Evolutionary conservation across 2,329 filamentous ascomycete species (phyloP).

Genomic region (Fusarium sp.): DNA sequence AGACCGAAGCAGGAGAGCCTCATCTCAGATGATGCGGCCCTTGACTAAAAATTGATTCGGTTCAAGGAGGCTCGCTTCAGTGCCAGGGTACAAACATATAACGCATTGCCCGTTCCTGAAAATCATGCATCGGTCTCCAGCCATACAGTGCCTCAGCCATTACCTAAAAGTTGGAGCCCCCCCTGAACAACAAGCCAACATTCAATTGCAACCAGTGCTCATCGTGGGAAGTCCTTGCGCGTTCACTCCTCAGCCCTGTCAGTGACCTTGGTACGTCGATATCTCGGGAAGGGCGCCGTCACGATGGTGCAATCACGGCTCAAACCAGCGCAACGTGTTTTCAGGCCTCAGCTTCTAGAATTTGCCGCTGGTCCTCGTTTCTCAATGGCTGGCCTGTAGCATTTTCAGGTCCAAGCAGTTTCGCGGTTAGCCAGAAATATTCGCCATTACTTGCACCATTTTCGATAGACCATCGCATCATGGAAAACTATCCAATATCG

Average conservation of each 20-base stretch:
- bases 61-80: slow-evolving; percentile 8
- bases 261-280: slow-evolving; percentile 9
- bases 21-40: slow-evolving; percentile 29
- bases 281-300: slow-evolving; percentile 8
- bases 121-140: slow-evolving; percentile 23
- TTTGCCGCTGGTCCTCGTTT: slow-evolving; percentile 1
- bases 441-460: slow-evolving; percentile 29
- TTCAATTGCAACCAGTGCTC: not conserved
- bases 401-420: not conserved
- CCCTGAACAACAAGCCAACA: not conserved
- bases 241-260: slow-evolving; percentile 25
- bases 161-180: slow-evolving; percentile 26
- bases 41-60: slow-evolving; percentile 10
- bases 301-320: slow-evolving; percentile 36
- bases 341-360: not conserved
- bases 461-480: slow-evolving; percentile 3
- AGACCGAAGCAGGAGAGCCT: slow-evolving; percentile 30
- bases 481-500: not conserved
- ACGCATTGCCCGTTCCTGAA: slow-evolving; percentile 37
- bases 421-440: not conserved
- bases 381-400: not conserved
- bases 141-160: slow-evolving; percentile 24
- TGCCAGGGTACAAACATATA: slow-evolving; percentile 23
- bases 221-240: slow-evolving; percentile 13
- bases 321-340: slow-evolving; percentile 34